Evolutionary conservation across 75 land plant species (phyloP), one percentile per base, ranked within the genome.

Genomic region (Picea glauca): DNA sequence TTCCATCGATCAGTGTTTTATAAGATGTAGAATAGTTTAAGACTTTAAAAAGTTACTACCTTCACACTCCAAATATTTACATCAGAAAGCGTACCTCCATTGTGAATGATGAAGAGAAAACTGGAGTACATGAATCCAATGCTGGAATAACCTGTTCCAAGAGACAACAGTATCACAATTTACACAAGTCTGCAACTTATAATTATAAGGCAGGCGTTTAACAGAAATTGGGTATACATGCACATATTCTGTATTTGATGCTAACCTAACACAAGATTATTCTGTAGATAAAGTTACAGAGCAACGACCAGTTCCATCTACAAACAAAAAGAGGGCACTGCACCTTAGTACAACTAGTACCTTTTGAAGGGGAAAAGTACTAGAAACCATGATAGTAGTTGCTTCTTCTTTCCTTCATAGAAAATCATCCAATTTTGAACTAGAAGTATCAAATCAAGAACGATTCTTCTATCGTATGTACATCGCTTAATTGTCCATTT

Each of bases 51-150:
- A 9, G 12, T 9, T 50, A 50, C 40, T 32, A 1, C 70, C 18
- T 66, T 35, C 20, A 35, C 17, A 17, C 17, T 35, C n/a, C n/a
- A 75, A 57, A 14, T 75, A 57, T 75, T 54, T 14, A 75, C 76
- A 54, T 75, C 38, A 33, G 38, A 33, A 64, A 3, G 57, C 40
- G 57, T 89, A 98, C 99, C 99, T 98, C 98, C 95, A 95, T 91
- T 57, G 99, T 95, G 78, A 98, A 98, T 13, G 99, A 93, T 66
- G 99, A 90, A 58, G 98, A 88, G 85, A 86, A 98, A 33, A 98
- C 89, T 78, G 94, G 98, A 46, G 99, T 98, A 62, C 79, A 59
- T 8, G 96, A 81, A 86, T 95, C 98, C 87, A 98, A 83, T 21
- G 96, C 98, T 75, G 98, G 99, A 77, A 98, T 87, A 23, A 98